These are phyloP conservation scores for Jatropha multifida DNA, from an alignment of 441 rosid species.

Conservation along the genomic window DNA sequence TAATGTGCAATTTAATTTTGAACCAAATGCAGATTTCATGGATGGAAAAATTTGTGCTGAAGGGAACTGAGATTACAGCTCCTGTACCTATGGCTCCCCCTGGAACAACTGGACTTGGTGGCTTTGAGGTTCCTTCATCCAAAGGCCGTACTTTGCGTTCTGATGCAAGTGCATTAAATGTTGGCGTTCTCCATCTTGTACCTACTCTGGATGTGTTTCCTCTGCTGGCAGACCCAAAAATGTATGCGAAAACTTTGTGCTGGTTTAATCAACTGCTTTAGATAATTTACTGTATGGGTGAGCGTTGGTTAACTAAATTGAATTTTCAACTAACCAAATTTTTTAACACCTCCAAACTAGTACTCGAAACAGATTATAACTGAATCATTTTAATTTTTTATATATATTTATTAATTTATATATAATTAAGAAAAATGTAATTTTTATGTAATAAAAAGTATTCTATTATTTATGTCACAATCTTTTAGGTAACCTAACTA, in stretches of 20 bases:
- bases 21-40: slow-evolving; percentile 79
- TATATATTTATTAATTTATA: background rate
- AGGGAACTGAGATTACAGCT: slow-evolving; percentile 96
- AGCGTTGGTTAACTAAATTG: background rate
- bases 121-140: slow-evolving; percentile 97
- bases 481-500: background rate
- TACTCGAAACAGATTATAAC: background rate
- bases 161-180: slow-evolving; percentile 92
- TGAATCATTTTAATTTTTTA: background rate
- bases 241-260: slow-evolving; percentile 43
- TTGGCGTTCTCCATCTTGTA: slow-evolving; percentile 97
- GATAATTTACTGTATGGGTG: background rate
- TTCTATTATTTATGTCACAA: background rate
- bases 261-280: slow-evolving; percentile 13
- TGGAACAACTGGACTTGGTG: slow-evolving; percentile 98
- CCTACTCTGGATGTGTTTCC: slow-evolving; percentile 97
- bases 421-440: background rate
- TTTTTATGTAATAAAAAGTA: background rate
- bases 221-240: slow-evolving; percentile 73
- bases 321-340: background rate
- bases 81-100: slow-evolving; percentile 97
- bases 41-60: slow-evolving; percentile 96
- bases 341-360: background rate
- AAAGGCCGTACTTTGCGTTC: slow-evolving; percentile 88
- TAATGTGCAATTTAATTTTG: slow-evolving; percentile 18